These are phyloP conservation scores for Rosa multiflora DNA, from an alignment of 306 rosid genomes.

Conservation along the genomic window DNA sequence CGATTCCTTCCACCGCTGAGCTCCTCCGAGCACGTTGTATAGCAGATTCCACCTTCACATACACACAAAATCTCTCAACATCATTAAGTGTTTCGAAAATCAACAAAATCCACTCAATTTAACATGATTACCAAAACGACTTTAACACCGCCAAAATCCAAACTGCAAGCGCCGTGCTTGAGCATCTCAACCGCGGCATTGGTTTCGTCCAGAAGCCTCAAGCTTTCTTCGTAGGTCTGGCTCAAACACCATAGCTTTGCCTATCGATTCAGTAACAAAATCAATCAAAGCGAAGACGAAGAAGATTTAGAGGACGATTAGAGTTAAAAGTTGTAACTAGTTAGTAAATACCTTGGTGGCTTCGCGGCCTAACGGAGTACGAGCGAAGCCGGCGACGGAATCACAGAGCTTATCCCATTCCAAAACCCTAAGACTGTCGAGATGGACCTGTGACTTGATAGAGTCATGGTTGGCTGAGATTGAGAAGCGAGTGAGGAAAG, in stretches of 20 bases:
- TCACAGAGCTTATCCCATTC: slow-evolving; percentile 92
- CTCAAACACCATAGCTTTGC: slow-evolving; percentile 65
- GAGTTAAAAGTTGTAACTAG: background rate
- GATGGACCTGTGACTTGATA: slow-evolving; percentile 34
- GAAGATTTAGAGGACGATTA: background rate
- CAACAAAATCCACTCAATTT: background rate
- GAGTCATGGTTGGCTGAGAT: slow-evolving; percentile 24
- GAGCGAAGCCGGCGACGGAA: slow-evolving; percentile 78
- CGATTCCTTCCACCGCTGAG: slow-evolving; percentile 49
- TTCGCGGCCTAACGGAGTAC: slow-evolving; percentile 74
- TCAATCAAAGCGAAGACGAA: background rate
- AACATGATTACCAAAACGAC: slow-evolving; percentile 51
- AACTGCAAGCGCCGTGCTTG: slow-evolving; percentile 70
- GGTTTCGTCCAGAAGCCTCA: slow-evolving; percentile 75
- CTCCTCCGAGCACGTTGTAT: slow-evolving; percentile 64
- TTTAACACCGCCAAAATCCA: slow-evolving; percentile 65
- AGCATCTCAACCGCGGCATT: slow-evolving; percentile 83
- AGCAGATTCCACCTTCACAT: slow-evolving; percentile 74
- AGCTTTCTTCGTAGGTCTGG: slow-evolving; percentile 68
- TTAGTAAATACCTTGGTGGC: slow-evolving; percentile 54
- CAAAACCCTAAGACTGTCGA: slow-evolving; percentile 72
- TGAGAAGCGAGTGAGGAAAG: slow-evolving; percentile 27
- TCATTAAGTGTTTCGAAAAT: background rate
- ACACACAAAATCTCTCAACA: slow-evolving; percentile 24
- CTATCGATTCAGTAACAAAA: slow-evolving; percentile 24